Conservation (phyloP, 2,329 filamentous ascomycete species). For the Epichloe typhina region DNA sequence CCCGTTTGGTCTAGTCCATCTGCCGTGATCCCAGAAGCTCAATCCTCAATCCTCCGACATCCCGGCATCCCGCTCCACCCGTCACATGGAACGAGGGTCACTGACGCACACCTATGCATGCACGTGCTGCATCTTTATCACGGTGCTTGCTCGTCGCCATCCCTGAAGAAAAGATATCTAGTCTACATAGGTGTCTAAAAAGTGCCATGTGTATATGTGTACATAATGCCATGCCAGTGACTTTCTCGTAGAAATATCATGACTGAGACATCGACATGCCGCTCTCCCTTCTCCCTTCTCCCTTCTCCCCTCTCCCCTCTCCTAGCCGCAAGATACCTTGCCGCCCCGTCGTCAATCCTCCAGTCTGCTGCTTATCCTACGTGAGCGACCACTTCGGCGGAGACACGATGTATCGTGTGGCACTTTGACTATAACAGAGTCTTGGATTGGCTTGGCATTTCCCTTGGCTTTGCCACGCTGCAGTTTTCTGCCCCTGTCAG, state of each 20-base stretch:
- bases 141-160: too few species aligned
- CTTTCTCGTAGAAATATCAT: not conserved
- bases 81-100: too few species aligned
- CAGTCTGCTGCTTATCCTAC: conserved; percentile 22
- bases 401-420: conserved; percentile 5
- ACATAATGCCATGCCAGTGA: not conserved
- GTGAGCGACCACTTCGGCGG: conserved; percentile 22
- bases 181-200: too few species aligned
- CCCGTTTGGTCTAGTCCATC: not conserved
- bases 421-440: not conserved
- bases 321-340: too few species aligned
- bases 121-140: not conserved
- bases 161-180: too few species aligned
- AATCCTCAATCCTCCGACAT: not conserved
- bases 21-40: not conserved
- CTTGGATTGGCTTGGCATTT: not conserved
- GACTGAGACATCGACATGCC: not conserved
- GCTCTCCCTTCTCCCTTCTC: too few species aligned
- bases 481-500: conserved; percentile 1
- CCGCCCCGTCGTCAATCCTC: not conserved
- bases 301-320: too few species aligned
- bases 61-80: too few species aligned
- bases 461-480: conserved; percentile 7
- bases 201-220: not conserved
- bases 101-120: not conserved